Evolutionary conservation across 2,329 filamentous ascomycete genomes (phyloP).

Genomic region (Claviceps maximensis): DNA sequence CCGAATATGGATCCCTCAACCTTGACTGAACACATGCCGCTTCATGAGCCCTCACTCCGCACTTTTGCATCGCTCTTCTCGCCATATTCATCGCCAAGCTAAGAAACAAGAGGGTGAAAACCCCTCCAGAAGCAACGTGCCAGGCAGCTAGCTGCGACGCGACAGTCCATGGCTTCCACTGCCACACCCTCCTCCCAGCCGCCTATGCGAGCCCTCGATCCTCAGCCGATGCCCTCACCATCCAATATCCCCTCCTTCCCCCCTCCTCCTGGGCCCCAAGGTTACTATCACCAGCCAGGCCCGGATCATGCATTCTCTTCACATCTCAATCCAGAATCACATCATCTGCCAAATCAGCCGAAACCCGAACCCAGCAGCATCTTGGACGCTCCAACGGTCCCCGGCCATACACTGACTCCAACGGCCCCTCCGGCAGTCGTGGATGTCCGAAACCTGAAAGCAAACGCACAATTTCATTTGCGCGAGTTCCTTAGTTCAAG

Average conservation of each 20-base stretch:
- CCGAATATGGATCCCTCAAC: too few species aligned
- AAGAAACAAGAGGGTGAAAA: neutral
- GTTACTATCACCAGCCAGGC: neutral
- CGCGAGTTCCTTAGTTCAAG: constrained; percentile 23
- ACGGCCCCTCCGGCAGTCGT: constrained; percentile 14
- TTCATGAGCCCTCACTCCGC: too few species aligned
- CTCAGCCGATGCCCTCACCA: constrained; percentile 15
- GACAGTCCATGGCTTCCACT: constrained; percentile 2
- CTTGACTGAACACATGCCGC: too few species aligned
- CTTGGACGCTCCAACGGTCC: constrained; percentile 10
- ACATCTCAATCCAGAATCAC: constrained; percentile 10
- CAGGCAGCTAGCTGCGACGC: neutral
- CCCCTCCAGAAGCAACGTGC: too few species aligned
- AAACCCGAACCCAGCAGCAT: constrained; percentile 9
- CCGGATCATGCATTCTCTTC: constrained; percentile 5
- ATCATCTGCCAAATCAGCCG: constrained; percentile 13
- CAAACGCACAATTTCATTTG: constrained; percentile 23
- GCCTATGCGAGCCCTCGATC: constrained; percentile 15
- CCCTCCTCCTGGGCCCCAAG: constrained; percentile 1
- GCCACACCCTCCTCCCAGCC: constrained; percentile 6
- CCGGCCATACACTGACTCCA: constrained; percentile 9
- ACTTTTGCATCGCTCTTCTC: neutral
- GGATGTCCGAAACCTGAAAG: constrained; percentile 15
- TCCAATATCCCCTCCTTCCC: constrained; percentile 8
- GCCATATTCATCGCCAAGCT: neutral